Base-by-base conservation (phyloP, 2,329 filamentous ascomycete species). In the Colletotrichum aenigma region DNA sequence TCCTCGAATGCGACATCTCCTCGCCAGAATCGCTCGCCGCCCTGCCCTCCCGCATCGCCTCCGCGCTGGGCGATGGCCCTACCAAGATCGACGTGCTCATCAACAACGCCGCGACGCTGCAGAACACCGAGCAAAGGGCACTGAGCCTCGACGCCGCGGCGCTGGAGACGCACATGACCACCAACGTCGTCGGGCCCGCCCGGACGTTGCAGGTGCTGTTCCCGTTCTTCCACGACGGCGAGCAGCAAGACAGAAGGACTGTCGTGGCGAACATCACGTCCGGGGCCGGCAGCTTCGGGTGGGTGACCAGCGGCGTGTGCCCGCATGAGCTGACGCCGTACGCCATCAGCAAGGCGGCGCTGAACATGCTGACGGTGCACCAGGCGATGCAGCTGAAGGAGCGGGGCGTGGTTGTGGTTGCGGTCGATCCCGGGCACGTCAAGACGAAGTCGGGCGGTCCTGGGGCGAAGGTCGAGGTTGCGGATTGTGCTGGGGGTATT, bases 151-250 rank as follows among this genome's bases (percentile, higher is more conserved):
- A 83, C 12, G 78, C 84, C 0, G 80, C 81, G 1, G 83, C 81
- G 3, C 77, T 89, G 32, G 55, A 81, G 3, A 78, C 83, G n/a
- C 85, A 88, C 65, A 85, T 89, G 66, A 79, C 82, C 30, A 80
- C 84, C 77, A 89, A 89, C 70, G 87, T 89, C 5, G 70, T 88
- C 21, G 88, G 88, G 0, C 88, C 88, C 0, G 87, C 87, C 2
- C 87, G 87, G 72, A 82, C 85, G 8, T 83, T 87, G 0, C 82
- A 88, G 78, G 81, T 82, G 2, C 76, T 89, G 66, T 76, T 82
- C 2, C 79, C 79, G 36, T 82, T 52, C 79, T 84, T 55, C 68
- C 79, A 16, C 8, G 32, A 48, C 10, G 15, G 38, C 6, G 10
- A 7, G 26, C 18, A 16, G 6, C 60, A 52, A 7, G 43, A 52